These are phyloP conservation scores for Emericellopsis cladophorae DNA, from an alignment of 2,329 filamentous ascomycete genomes.

Conservation along the genomic window DNA sequence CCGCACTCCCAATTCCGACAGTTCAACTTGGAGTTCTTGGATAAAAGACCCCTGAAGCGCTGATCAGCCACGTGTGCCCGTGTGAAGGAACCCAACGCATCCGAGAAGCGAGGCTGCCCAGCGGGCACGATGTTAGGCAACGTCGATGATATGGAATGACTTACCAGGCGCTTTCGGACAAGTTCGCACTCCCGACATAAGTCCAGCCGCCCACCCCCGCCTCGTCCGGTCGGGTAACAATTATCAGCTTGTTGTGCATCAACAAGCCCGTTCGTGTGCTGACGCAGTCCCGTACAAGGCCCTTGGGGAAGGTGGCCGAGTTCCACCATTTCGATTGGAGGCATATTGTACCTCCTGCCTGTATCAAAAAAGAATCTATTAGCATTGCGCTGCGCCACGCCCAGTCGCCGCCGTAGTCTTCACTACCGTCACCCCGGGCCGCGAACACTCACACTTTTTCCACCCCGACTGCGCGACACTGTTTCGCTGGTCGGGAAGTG, in stretches of 20 bases:
- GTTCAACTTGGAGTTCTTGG: conserved; percentile 30
- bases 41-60: background rate
- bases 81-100: too few species aligned
- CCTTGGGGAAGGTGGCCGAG: conserved; percentile 53
- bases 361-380: too few species aligned
- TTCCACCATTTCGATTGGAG: conserved; percentile 64
- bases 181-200: conserved; percentile 83
- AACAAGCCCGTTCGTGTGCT: conserved; percentile 60
- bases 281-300: conserved; percentile 62
- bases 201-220: conserved; percentile 38
- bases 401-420: background rate
- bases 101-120: too few species aligned
- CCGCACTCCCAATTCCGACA: conserved; percentile 96
- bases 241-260: conserved; percentile 75
- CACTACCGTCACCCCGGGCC: background rate
- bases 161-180: conserved; percentile 88
- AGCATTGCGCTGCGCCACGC: too few species aligned
- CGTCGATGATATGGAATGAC: conserved; percentile 15
- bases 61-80: too few species aligned
- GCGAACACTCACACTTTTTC: conserved; percentile 32
- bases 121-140: background rate
- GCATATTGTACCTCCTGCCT: conserved; percentile 71
- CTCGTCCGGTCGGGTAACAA: conserved; percentile 23
- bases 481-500: conserved; percentile 73
- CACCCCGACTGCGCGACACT: conserved; percentile 51